Base-by-base conservation (phyloP, 176 grass and related monocot genomes). In the Zoysia japonica region DNA sequence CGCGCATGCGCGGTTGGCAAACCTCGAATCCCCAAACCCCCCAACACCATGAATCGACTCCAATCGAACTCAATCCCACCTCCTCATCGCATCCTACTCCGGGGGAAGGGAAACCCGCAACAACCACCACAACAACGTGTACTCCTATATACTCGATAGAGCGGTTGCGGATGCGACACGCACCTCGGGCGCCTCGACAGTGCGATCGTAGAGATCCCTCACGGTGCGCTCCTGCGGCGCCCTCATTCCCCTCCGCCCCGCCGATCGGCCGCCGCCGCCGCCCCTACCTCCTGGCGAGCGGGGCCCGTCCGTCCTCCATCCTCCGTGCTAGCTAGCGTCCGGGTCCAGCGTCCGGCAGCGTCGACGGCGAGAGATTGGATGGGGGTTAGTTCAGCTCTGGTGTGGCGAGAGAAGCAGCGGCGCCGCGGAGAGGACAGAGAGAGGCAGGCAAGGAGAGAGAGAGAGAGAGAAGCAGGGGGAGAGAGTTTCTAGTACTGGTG, bases 191-290 rank as follows among this genome's bases (percentile, higher is more conserved):
- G 55, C 37, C 2, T 56, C 67, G 5, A 77, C 70, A 90, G 75
- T 40, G 46, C 70, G 92, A 85, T 85, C 92, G 84, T 91, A 87
- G 12, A 91, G 89, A 85, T 91, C 86, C 84, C 71, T 85, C 65
- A 94, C 42, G 35, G 28, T 82, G 59, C 80, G 83, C 60, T 85
- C 86, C 45, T 77, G 77, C 36, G 64, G 86, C 46, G 67, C 82
- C 42, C 81, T 91, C 89, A 88, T 89, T 70, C 53, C 65, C 16
- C 59, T 42, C 39, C 7, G 48, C 80, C 56, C 43, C 78, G 11
- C 82, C 78, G 83, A 91, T 91, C 84, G 80, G 81, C 35, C 51
- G 19, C 50, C 53, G 6, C 19, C 38, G 14, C 61, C 79, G 59
- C 8, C 48, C 57, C 83, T 88, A 88, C 13, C 79, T 57, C 86